Evolutionary conservation across 305 asterid genomes (phyloP).

Genomic region (Nicotiana rustica): DNA sequence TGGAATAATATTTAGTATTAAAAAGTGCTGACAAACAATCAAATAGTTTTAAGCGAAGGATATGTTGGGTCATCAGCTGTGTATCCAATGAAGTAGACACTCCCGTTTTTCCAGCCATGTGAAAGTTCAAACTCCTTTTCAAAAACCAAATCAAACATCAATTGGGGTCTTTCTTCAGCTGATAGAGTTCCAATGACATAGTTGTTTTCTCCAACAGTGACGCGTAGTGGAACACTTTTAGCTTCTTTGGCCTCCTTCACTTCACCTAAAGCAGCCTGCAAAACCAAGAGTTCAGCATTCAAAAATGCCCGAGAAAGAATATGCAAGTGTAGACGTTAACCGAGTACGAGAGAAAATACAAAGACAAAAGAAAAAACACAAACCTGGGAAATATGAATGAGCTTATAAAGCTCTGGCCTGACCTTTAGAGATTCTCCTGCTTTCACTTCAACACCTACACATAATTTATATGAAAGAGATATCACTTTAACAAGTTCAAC

Average conservation of each 20-base stretch:
- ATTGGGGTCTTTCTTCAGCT: constrained; percentile 57
- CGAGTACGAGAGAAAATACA: background rate
- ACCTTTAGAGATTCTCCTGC: constrained; percentile 59
- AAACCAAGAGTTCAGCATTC: background rate
- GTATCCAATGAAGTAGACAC: constrained; percentile 66
- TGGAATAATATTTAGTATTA: too few species aligned
- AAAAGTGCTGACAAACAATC: too few species aligned
- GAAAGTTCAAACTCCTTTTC: constrained; percentile 80
- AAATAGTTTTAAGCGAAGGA: too few species aligned
- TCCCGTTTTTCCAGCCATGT: constrained; percentile 75
- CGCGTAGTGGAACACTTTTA: constrained; percentile 53
- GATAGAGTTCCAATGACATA: constrained; percentile 69
- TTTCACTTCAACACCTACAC: constrained; percentile 77
- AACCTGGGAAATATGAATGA: constrained; percentile 85
- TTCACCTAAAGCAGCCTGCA: constrained; percentile 78
- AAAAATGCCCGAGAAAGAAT: background rate
- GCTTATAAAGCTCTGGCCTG: constrained; percentile 45
- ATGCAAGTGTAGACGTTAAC: background rate
- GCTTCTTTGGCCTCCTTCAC: constrained; percentile 59
- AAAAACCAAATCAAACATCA: constrained; percentile 70
- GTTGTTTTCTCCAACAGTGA: constrained; percentile 49
- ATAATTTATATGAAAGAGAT: background rate
- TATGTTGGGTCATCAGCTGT: constrained; percentile 51
- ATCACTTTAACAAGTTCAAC: background rate
- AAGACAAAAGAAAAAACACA: background rate